A percentile compares a stretch with the other conserved stretches of the same genome.
These are phyloP conservation scores for Neurospora sp. DNA, from an alignment of 495 filamentous ascomycete genomes.

Conservation along the genomic window DNA sequence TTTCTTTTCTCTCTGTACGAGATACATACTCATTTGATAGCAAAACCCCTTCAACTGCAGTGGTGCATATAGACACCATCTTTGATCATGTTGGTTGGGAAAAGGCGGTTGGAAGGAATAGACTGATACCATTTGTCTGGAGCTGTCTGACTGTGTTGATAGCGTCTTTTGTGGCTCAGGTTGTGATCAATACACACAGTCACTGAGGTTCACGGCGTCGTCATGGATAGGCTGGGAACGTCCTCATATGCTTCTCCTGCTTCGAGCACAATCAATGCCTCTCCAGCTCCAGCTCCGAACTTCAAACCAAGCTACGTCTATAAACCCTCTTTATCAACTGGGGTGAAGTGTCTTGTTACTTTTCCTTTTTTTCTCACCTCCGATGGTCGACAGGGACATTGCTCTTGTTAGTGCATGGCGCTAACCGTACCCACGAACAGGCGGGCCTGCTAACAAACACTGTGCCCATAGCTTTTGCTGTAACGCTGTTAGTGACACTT, in stretches of 20 bases:
- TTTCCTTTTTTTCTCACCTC: neutral
- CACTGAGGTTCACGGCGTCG: neutral
- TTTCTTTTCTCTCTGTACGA: neutral
- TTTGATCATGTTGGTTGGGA: neutral
- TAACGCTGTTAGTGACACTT: neutral
- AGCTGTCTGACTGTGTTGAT: no score
- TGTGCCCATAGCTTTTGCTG: neutral
- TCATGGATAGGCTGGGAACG: neutral
- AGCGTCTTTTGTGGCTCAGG: neutral
- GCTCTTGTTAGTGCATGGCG: neutral
- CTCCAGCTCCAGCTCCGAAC: no score
- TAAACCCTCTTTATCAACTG: neutral
- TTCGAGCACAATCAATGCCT: no score
- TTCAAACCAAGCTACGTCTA: no score
- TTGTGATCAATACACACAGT: neutral
- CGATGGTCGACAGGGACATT: neutral
- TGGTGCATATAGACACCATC: neutral
- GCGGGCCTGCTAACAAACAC: neutral
- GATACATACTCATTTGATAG: neutral
- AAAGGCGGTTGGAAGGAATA: neutral
- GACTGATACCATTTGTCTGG: constrained; percentile 2
- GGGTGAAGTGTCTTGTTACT: neutral
- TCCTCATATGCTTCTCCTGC: neutral
- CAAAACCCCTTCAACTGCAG: neutral
- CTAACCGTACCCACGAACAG: neutral